Evolutionary conservation across 2,329 filamentous ascomycete species (phyloP).

Genomic region (Hypoxylon sp.): DNA sequence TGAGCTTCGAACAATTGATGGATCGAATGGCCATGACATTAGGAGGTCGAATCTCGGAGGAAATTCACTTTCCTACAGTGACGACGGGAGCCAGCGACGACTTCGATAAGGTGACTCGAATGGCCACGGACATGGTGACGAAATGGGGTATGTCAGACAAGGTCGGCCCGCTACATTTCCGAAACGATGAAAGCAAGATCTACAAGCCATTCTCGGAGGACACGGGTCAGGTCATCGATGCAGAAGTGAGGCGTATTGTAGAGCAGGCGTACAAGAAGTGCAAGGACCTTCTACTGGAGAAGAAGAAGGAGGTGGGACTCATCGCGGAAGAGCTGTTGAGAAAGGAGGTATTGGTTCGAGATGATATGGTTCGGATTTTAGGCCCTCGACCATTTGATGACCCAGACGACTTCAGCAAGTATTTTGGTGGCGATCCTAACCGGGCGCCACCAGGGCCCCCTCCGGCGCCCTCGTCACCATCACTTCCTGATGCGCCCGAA

Average conservation of each 20-base stretch:
- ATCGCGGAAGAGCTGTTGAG: constrained; percentile 92
- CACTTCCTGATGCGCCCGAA: constrained; percentile 58
- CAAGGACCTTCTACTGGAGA: constrained; percentile 83
- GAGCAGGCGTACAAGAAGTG: constrained; percentile 95
- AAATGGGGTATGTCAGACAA: constrained; percentile 98
- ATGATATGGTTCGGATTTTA: constrained; percentile 91
- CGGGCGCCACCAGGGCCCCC: constrained; percentile 71
- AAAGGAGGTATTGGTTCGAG: constrained; percentile 92
- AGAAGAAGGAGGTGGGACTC: constrained; percentile 89
- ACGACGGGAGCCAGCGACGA: constrained; percentile 96
- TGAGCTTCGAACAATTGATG: constrained; percentile 97
- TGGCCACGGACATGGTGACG: constrained; percentile 99
- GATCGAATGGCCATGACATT: constrained; percentile 99
- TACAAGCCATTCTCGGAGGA: constrained; percentile 97
- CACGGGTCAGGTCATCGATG: constrained; percentile 92
- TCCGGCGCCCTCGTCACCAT: constrained; percentile 60
- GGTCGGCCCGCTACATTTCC: constrained; percentile 92
- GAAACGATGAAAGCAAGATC: constrained; percentile 84
- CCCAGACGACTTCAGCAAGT: constrained; percentile 91
- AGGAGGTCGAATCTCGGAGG: constrained; percentile 93
- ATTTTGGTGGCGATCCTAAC: constrained; percentile 78
- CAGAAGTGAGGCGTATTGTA: constrained; percentile 91
- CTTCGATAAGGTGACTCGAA: constrained; percentile 97
- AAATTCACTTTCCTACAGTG: constrained; percentile 96
- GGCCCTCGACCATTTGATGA: constrained; percentile 89